phyloP scores from a whole-genome alignment of 2,329 filamentous ascomycete genomes.

The Paracorniculantispora psalliotae region DNA sequence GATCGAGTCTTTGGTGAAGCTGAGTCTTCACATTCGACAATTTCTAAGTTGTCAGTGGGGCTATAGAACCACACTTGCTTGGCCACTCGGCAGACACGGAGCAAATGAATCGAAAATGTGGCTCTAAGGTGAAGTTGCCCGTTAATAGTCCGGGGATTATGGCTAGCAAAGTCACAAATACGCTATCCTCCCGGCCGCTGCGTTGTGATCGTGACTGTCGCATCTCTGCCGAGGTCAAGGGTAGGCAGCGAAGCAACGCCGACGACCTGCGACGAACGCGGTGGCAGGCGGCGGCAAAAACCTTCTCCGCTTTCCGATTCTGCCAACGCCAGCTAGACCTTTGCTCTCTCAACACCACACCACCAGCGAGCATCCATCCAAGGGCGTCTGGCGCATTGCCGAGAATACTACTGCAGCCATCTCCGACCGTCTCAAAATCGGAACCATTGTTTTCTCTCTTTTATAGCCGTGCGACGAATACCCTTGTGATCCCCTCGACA shows the following conservation, averaged over 20 bases:
- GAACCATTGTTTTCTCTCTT: not conserved
- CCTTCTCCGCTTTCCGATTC: conserved; percentile 13
- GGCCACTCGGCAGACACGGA: no score
- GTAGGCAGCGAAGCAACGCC: not conserved
- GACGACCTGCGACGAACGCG: not conserved
- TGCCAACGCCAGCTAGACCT: conserved; percentile 7
- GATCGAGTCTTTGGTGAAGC: no score
- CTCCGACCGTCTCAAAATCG: not conserved
- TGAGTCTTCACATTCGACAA: no score
- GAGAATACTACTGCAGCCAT: conserved; percentile 7
- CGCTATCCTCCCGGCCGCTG: not conserved
- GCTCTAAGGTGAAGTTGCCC: no score
- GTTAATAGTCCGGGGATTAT: no score
- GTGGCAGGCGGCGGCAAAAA: conserved; percentile 6
- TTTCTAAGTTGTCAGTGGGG: no score
- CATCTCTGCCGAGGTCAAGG: not conserved
- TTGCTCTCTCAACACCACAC: conserved; percentile 9
- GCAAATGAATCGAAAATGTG: no score
- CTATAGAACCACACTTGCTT: no score
- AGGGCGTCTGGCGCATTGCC: conserved; percentile 11
- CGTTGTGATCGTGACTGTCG: not conserved
- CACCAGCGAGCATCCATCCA: conserved; percentile 5
- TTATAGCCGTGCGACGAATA: conserved; percentile 1
- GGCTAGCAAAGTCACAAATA: no score
- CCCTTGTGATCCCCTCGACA: not conserved